These are phyloP conservation scores for Oryza longistaminata DNA, from an alignment of 176 grass and related monocot genomes.

Conservation along the genomic window DNA sequence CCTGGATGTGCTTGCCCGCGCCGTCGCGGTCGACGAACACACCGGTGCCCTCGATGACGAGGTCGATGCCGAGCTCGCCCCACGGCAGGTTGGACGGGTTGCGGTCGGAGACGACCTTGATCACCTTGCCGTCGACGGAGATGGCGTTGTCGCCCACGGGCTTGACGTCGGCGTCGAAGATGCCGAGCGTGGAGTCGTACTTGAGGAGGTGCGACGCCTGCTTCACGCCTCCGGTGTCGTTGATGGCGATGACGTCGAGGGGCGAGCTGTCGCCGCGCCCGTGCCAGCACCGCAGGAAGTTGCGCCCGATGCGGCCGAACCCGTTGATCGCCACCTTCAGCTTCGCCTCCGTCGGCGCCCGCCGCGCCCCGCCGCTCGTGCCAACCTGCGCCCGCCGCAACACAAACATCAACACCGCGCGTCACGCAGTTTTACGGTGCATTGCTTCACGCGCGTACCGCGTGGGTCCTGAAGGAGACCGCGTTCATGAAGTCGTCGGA, in stretches of 20 bases:
- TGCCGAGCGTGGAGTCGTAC: conserved; percentile 88
- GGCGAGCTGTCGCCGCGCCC: conserved; percentile 61
- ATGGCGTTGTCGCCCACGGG: conserved; percentile 60
- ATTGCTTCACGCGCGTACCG: conserved; percentile 32
- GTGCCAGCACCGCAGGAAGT: conserved; percentile 92
- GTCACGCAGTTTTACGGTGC: background rate
- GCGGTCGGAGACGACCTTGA: conserved; percentile 76
- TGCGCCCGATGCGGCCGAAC: conserved; percentile 88
- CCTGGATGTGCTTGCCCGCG: conserved; percentile 81
- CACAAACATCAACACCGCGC: background rate
- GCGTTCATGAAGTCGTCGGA: conserved; percentile 61
- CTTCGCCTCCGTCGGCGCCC: conserved; percentile 71
- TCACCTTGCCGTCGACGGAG: conserved; percentile 85
- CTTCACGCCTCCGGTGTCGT: conserved; percentile 85
- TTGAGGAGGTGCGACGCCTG: conserved; percentile 88
- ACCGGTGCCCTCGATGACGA: conserved; percentile 84
- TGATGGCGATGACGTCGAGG: conserved; percentile 77
- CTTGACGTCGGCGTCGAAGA: conserved; percentile 84
- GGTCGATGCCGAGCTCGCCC: conserved; percentile 63
- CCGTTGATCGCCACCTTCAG: conserved; percentile 93
- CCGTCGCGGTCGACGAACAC: conserved; percentile 79
- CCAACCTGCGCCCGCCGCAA: conserved; percentile 38
- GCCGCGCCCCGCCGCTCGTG: conserved; percentile 34
- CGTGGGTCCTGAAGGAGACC: conserved; percentile 58
- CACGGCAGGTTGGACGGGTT: conserved; percentile 70